Base-by-base conservation (phyloP, 805 yeast species). In the Brettanomyces anomalus region DNA sequence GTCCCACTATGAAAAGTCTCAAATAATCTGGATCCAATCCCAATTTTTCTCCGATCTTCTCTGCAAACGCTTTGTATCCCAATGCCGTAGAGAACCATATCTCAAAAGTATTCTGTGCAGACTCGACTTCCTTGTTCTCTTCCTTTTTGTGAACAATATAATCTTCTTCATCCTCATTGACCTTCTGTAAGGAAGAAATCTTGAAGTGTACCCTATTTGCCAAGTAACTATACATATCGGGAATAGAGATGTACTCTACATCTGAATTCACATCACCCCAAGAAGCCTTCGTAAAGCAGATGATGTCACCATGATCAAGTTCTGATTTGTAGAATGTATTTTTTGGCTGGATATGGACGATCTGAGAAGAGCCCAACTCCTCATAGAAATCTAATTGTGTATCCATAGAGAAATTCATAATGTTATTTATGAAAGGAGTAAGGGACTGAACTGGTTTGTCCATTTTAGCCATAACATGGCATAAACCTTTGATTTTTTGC, bases 81-180 rank as follows among this genome's bases (percentile, higher is more conserved):
- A 79, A 79, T 39, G 69, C 65, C 4, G 79, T 71, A 4, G 85
- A 77, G 5, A 85, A 70, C 89, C 95, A 83, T 32, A 87, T 57
- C 37, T 79, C 79, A 47, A 79, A 71, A 7, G 37, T 34, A 10
- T 19, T 24, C 16, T 30, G 7, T 10, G 36, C 18, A 8, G 5
- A 5, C 15, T 15, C 42, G 7, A 8, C 28, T 20, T 14, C 17
- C 19, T 21, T 24, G 10, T 24, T 49, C 7, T 42, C 49, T 18
- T 55, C 65, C 2, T 56, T 62, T 4, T 65, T 66, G 21, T 63
- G 59, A 43, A 64, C 63, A 36, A 72, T 76, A 47, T 65, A 72
- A 44, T 76, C 81, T 16, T 39, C 41, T 44, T 75, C 79, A 43
- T 68, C 70, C 31, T 67, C 71, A 21, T 61, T 64, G 4, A 69